Evolutionary conservation across 495 filamentous ascomycete species (phyloP).

Genomic region (Tuber magnatum): DNA sequence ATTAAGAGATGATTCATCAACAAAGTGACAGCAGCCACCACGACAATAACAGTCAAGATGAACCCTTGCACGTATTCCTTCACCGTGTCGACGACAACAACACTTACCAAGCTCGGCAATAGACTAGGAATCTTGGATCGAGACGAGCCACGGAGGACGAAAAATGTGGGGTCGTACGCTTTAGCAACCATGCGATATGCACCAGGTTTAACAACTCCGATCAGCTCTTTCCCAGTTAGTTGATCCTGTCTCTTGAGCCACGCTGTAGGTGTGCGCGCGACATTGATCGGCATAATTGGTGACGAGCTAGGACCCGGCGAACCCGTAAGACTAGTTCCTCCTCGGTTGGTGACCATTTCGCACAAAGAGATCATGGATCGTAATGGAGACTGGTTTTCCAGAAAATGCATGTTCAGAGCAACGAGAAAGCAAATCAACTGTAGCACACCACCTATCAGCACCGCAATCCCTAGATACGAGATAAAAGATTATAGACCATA

Average conservation of each 20-base stretch:
- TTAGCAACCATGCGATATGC: conserved; percentile 59
- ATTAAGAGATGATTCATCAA: conserved; percentile 61
- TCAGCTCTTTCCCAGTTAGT: conserved; percentile 63
- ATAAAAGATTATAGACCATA: conserved; percentile 14
- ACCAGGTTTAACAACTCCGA: conserved; percentile 59
- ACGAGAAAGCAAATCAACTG: conserved; percentile 41
- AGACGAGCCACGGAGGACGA: conserved; percentile 59
- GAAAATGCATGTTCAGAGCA: conserved; percentile 52
- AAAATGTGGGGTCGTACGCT: conserved; percentile 60
- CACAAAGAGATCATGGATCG: conserved; percentile 42
- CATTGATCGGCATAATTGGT: conserved; percentile 49
- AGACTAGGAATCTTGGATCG: conserved; percentile 43
- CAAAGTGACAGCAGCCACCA: conserved; percentile 53
- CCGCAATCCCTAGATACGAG: neutral
- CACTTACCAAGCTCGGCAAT: conserved; percentile 28
- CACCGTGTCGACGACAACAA: conserved; percentile 50
- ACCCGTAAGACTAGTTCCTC: conserved; percentile 8
- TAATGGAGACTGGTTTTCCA: conserved; percentile 50
- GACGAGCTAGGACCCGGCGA: neutral
- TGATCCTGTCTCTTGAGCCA: conserved; percentile 69
- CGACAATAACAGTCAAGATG: conserved; percentile 49
- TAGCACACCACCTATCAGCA: conserved; percentile 10
- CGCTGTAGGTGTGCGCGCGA: conserved; percentile 59
- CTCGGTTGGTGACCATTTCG: conserved; percentile 40
- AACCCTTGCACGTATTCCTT: conserved; percentile 54